Conservation (phyloP, 2,329 filamentous ascomycete species). For the Alternaria rosae region DNA sequence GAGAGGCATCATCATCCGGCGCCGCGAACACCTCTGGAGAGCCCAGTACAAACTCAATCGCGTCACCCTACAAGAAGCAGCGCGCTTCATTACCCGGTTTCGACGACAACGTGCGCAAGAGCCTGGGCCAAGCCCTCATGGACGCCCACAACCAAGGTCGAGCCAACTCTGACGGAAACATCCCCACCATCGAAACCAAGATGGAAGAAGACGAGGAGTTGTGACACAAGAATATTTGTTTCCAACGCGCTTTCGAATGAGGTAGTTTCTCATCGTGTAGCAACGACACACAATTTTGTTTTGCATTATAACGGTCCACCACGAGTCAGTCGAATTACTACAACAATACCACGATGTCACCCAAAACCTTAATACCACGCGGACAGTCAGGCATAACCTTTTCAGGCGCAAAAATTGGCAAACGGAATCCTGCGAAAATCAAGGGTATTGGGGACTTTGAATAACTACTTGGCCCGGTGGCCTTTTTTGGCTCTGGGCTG, state of each 20-base stretch:
- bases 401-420: not conserved
- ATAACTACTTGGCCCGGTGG: not conserved
- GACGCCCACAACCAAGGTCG: conserved; percentile 40
- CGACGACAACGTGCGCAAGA: conserved; percentile 53
- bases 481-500: not conserved
- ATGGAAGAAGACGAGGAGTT: conserved; percentile 56
- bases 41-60: conserved; percentile 60
- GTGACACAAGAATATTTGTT: conserved; percentile 43
- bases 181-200: conserved; percentile 40
- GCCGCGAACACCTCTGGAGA: conserved; percentile 46
- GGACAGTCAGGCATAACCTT: not conserved
- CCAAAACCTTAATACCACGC: not conserved
- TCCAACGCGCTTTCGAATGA: conserved; percentile 36
- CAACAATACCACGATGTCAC: not conserved
- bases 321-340: not conserved
- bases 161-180: conserved; percentile 42
- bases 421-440: not conserved
- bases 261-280: not conserved
- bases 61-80: conserved; percentile 79
- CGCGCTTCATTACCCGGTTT: conserved; percentile 67
- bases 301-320: not conserved
- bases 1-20: conserved; percentile 39
- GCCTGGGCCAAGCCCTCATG: conserved; percentile 43
- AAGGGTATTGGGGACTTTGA: not conserved
- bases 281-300: not conserved